phyloP scores from a whole-genome alignment of 2,329 filamentous ascomycete genomes.

The Aotearoamyces nothofagi region DNA sequence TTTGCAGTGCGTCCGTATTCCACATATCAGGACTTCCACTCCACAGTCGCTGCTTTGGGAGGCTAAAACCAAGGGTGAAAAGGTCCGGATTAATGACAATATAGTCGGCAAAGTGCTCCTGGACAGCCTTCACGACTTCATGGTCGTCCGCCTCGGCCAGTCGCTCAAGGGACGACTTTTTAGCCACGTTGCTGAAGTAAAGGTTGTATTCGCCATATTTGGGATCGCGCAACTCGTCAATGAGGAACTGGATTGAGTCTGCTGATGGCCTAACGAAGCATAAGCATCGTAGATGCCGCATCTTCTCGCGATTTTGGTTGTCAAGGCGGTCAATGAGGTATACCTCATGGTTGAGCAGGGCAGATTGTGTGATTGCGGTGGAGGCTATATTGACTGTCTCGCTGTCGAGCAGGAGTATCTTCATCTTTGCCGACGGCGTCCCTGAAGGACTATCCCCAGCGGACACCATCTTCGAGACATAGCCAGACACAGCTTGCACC shows the following conservation, averaged over 20 bases:
- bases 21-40: conserved; percentile 68
- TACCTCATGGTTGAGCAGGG: conserved; percentile 88
- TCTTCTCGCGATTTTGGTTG: conserved; percentile 82
- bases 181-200: conserved; percentile 95
- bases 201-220: conserved; percentile 97
- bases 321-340: conserved; percentile 96
- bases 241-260: conserved; percentile 82
- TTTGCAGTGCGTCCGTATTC: conserved; percentile 77
- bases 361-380: conserved; percentile 88
- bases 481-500: conserved; percentile 81
- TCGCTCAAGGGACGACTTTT: conserved; percentile 88
- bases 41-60: conserved; percentile 68
- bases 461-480: conserved; percentile 92
- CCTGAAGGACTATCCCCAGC: conserved; percentile 56
- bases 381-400: conserved; percentile 93
- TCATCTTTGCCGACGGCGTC: conserved; percentile 80
- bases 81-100: conserved; percentile 90
- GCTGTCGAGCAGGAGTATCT: conserved; percentile 84
- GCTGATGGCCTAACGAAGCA: conserved; percentile 87
- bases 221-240: conserved; percentile 89
- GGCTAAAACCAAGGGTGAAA: conserved; percentile 62
- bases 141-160: conserved; percentile 94
- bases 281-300: conserved; percentile 88
- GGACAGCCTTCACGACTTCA: conserved; percentile 84
- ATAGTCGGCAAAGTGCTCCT: conserved; percentile 95